Evolutionary conservation across 2,329 filamentous ascomycete genomes (phyloP).

Genomic region (Fusarium circinatum): DNA sequence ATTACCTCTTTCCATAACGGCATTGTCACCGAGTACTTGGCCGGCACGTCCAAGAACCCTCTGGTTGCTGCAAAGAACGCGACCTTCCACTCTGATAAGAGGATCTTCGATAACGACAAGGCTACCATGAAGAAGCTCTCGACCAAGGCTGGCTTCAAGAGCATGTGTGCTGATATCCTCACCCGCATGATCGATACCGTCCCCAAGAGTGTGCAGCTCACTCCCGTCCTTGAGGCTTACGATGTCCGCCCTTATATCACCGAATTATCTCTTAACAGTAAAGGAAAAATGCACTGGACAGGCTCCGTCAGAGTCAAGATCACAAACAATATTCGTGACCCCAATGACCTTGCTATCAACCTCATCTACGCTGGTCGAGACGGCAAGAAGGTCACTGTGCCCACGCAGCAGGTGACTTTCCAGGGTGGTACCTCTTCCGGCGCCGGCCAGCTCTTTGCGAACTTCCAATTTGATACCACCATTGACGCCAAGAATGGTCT

Average conservation of each 20-base stretch:
- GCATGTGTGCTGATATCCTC: constrained; percentile 46
- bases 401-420: not conserved
- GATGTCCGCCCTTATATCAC: constrained; percentile 49
- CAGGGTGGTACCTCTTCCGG: constrained; percentile 35
- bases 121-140: constrained; percentile 56
- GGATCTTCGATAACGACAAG: constrained; percentile 56
- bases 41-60: constrained; percentile 54
- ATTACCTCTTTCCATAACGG: constrained; percentile 55
- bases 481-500: constrained; percentile 43
- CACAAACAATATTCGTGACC: constrained; percentile 27
- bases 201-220: constrained; percentile 44
- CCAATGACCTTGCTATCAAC: constrained; percentile 36
- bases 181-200: constrained; percentile 51
- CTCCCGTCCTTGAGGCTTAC: constrained; percentile 43
- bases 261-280: constrained; percentile 42
- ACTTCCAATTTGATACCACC: constrained; percentile 45
- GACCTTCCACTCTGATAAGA: constrained; percentile 54
- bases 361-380: constrained; percentile 26
- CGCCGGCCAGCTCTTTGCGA: constrained; percentile 42
- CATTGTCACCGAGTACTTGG: constrained; percentile 56
- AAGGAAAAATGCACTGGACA: constrained; percentile 35
- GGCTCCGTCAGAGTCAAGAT: constrained; percentile 44
- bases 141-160: constrained; percentile 49
- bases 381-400: constrained; percentile 12
- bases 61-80: constrained; percentile 53